Conservation (phyloP, 257 asterid species). For the Anisodus tanguticus region DNA sequence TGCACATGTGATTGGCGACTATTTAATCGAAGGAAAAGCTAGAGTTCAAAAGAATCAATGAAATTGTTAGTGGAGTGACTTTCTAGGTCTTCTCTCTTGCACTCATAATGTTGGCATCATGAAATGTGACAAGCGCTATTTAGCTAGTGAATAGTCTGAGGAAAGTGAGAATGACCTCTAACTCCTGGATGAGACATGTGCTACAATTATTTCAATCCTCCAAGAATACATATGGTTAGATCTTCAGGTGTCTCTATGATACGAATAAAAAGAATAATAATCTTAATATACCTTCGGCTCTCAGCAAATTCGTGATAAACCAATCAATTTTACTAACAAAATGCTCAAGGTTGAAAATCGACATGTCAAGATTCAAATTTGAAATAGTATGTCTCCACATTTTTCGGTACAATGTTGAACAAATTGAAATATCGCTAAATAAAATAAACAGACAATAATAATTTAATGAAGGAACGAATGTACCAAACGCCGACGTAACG, state of each 20-base stretch:
- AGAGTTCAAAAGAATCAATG: too few species aligned
- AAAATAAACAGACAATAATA: too few species aligned
- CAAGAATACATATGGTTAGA: too few species aligned
- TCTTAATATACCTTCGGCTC: background rate
- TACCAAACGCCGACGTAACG: too few species aligned
- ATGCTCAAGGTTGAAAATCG: background rate
- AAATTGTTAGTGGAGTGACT: too few species aligned
- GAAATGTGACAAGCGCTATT: background rate
- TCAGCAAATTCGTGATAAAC: background rate
- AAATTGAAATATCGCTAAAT: background rate
- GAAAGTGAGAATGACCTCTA: background rate
- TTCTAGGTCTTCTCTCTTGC: too few species aligned
- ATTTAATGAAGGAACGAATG: too few species aligned
- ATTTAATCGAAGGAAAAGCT: too few species aligned
- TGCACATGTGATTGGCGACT: too few species aligned
- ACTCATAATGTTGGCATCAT: background rate
- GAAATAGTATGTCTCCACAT: background rate
- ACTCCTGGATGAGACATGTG: background rate
- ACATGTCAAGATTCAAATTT: background rate
- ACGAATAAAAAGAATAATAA: too few species aligned
- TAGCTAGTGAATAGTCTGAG: background rate
- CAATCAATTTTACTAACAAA: background rate
- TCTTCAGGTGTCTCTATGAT: too few species aligned
- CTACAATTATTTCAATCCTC: background rate
- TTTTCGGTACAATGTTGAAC: background rate